Evolutionary conservation across 169 alveolate genomes (phyloP).

Genomic region (Cryptosporidium felis): DNA sequence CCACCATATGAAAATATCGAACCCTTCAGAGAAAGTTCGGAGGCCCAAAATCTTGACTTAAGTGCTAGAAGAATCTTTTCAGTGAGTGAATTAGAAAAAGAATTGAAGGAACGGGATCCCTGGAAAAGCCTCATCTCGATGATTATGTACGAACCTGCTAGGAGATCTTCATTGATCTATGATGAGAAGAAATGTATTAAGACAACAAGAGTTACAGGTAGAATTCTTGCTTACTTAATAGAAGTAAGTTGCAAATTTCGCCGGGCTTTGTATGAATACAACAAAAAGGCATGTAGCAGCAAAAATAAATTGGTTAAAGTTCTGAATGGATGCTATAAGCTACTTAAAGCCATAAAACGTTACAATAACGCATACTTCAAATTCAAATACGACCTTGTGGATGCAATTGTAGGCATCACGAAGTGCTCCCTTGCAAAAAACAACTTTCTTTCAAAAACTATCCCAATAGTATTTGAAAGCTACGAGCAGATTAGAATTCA

Average conservation of each 20-base stretch:
- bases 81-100: background rate
- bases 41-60: background rate
- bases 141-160: constrained; percentile 19
- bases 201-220: background rate
- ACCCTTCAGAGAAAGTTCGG: too few species aligned
- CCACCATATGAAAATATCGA: too few species aligned
- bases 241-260: background rate
- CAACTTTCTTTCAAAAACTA: background rate
- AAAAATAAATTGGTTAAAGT: background rate
- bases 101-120: background rate
- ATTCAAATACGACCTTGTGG: background rate
- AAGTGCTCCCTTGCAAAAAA: constrained; percentile 40
- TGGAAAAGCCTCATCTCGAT: constrained; percentile 27
- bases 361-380: background rate
- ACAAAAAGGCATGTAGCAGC: background rate
- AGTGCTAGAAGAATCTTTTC: background rate
- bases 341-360: background rate
- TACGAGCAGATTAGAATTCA: background rate
- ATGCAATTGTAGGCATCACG: constrained; percentile 14
- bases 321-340: background rate
- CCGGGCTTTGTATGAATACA: background rate
- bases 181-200: constrained; percentile 11
- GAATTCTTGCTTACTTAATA: background rate
- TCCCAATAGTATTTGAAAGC: background rate
- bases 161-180: constrained; percentile 1